Evolutionary conservation across 2,329 filamentous ascomycete genomes (phyloP), one percentile per base, ranked within the genome.

Genomic region (Diaporthe nobilis): DNA sequence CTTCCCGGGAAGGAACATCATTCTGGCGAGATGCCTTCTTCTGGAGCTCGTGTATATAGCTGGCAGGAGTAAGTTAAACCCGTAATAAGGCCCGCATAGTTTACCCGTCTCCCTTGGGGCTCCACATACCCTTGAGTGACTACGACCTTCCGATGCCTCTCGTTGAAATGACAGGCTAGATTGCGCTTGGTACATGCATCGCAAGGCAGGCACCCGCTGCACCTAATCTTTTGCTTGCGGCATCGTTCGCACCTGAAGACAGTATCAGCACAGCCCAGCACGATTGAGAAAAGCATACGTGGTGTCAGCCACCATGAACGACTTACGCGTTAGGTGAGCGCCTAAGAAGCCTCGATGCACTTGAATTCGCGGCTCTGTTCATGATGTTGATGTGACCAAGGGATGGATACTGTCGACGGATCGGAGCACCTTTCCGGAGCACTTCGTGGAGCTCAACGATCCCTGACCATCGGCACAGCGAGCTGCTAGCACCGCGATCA

Each of bases 141-240:
- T 4, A 89, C 79, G 22, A 89, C 82, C 77, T 88, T 88, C 71
- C 88, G 85, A 51, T 87, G 85, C 22, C 84, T 82, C 49, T 87
- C 85, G 74, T 87, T 85, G 72, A 87, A 87, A 8, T 82, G 80
- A 71, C 86, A 87, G 0, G 81, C 77, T 31, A 86, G 79, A 20
- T 84, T 85, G 28, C 85, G 82, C 76, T 86, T 86, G 57, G 79
- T 83, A 78, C 86, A 88, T 28, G 82, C 82, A 65, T 85, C 83
- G 79, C 86, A 87, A 20, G 86, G 86, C 73, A 83, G 80, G 8
- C 80, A 80, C 13, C 85, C 86, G 31, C 85, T 84, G 77, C 86
- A 87, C 77, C 84, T 85, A 77, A 87, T 86, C 78, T 87, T 87
- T 72, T 86, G 85, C 67, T 83, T 82, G 34, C 86, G 85, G 76